A percentile compares a stretch with the other conserved stretches of the same genome.
These are phyloP conservation scores for Pachysandra terminalis DNA, from an alignment of 164 flowering plant genomes.

Conservation along the genomic window DNA sequence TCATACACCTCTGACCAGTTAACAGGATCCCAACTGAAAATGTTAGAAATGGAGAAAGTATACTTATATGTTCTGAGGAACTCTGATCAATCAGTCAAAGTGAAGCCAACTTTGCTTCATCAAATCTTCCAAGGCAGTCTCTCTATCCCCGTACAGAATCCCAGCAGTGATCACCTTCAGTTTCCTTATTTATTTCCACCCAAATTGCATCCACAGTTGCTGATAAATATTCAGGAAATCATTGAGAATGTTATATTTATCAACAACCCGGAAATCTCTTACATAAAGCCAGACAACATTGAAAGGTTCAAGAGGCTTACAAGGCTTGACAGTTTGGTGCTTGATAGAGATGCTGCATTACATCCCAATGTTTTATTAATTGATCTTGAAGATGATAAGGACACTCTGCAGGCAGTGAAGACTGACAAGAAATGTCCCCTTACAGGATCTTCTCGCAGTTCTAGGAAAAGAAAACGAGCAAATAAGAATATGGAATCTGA, in stretches of 20 bases:
- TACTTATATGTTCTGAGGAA: constrained; percentile 43
- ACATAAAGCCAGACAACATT: constrained; percentile 31
- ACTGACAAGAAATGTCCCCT: constrained; percentile 10
- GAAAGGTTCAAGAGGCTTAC: constrained; percentile 52
- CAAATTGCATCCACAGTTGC: constrained; percentile 32
- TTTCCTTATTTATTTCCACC: constrained; percentile 50
- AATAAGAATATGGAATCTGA: background rate
- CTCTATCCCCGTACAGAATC: constrained; percentile 11
- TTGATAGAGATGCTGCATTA: constrained; percentile 28
- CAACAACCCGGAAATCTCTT: constrained; percentile 31
- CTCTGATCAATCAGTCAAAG: constrained; percentile 33
- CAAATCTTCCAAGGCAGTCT: constrained; percentile 37
- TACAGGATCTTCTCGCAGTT: constrained; percentile 1
- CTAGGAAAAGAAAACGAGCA: constrained; percentile 13
- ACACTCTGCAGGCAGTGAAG: constrained; percentile 5
- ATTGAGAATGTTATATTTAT: constrained; percentile 42
- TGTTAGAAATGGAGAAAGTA: constrained; percentile 31
- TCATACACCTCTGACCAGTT: constrained; percentile 37
- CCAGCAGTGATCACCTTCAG: constrained; percentile 19
- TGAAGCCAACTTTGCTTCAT: constrained; percentile 26
- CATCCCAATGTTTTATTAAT: constrained; percentile 1
- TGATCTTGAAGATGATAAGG: constrained; percentile 3
- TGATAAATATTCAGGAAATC: constrained; percentile 13
- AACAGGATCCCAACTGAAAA: constrained; percentile 35
- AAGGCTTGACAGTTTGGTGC: constrained; percentile 25